These are phyloP conservation scores for Corynascus novoguineensis DNA, from an alignment of 495 filamentous ascomycete species.

Conservation along the genomic window DNA sequence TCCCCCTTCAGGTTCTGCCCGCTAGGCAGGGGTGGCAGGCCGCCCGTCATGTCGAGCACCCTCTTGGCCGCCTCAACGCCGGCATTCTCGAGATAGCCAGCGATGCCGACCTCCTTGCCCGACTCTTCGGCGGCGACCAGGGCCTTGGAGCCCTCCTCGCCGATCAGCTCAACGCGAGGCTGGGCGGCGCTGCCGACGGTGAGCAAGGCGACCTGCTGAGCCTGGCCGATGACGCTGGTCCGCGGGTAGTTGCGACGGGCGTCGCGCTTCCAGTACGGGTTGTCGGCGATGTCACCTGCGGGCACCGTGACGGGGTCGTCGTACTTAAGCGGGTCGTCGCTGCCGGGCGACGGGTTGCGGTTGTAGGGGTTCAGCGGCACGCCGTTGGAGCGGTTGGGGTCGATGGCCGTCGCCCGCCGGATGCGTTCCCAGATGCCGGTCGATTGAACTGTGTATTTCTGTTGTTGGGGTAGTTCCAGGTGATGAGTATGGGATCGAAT, in stretches of 20 bases:
- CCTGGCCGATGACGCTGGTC: conserved; percentile 73
- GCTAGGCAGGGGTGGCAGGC: conserved; percentile 77
- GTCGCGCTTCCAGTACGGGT: conserved; percentile 98
- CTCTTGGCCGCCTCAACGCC: conserved; percentile 54
- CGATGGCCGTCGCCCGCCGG: conserved; percentile 70
- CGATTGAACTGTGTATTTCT: conserved; percentile 99
- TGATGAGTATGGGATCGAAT: conserved; percentile 1
- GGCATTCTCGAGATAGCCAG: conserved; percentile 63
- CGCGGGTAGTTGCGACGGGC: conserved; percentile 78
- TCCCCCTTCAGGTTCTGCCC: conserved; percentile 47
- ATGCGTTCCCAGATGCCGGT: conserved; percentile 83
- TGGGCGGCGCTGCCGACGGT: conserved; percentile 74
- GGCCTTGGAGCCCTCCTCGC: conserved; percentile 75
- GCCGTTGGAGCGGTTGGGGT: conserved; percentile 84
- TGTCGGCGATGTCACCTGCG: conserved; percentile 93
- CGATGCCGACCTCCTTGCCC: conserved; percentile 61
- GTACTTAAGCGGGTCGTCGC: conserved; percentile 68
- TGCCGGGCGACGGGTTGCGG: conserved; percentile 82
- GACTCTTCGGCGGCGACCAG: conserved; percentile 75
- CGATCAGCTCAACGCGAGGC: conserved; percentile 78
- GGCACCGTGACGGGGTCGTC: conserved; percentile 87
- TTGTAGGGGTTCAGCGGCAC: conserved; percentile 88
- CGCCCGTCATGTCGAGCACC: conserved; percentile 58
- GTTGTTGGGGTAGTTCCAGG: neutral
- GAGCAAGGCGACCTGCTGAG: conserved; percentile 78